These are phyloP conservation scores for Blastobotrys aristatus DNA, from an alignment of 1,139 yeast species.

Conservation along the genomic window DNA sequence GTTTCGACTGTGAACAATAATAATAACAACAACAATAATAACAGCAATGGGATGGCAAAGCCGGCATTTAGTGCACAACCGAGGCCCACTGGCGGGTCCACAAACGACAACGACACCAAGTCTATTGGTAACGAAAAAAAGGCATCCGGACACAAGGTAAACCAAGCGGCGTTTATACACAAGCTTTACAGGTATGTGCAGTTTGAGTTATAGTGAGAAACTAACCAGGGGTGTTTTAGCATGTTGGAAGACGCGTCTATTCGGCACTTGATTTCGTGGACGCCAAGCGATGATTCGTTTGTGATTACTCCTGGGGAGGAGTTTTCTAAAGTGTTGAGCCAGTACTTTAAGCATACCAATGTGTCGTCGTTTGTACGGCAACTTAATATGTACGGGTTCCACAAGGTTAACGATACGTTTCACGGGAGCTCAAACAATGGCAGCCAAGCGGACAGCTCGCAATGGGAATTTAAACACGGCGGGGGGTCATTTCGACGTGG, in stretches of 20 bases:
- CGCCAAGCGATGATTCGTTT: conserved; percentile 47
- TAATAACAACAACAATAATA: not conserved
- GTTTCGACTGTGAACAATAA: not conserved
- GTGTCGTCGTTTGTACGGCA: conserved; percentile 95
- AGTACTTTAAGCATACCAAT: conserved; percentile 89
- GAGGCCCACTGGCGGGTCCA: not conserved
- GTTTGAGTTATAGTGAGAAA: not conserved
- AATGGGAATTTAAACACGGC: conserved; percentile 88
- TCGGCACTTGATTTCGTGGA: conserved; percentile 72
- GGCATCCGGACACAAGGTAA: conserved; percentile 12
- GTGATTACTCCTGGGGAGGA: conserved; percentile 41
- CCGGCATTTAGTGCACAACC: too few species aligned
- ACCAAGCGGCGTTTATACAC: conserved; percentile 54
- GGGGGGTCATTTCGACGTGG: conserved; percentile 73
- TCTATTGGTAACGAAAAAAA: not conserved
- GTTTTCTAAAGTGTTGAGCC: conserved; percentile 62
- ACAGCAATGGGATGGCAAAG: not conserved
- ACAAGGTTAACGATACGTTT: conserved; percentile 54
- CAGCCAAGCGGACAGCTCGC: conserved; percentile 23
- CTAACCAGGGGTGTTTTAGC: too few species aligned
- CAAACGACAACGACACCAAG: too few species aligned
- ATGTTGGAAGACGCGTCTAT: conserved; percentile 54
- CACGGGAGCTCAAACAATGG: conserved; percentile 19
- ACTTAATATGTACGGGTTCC: conserved; percentile 97
- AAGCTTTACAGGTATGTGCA: conserved; percentile 43